Conservation (phyloP, 805 yeast genomes). For the Candida ficus region DNA sequence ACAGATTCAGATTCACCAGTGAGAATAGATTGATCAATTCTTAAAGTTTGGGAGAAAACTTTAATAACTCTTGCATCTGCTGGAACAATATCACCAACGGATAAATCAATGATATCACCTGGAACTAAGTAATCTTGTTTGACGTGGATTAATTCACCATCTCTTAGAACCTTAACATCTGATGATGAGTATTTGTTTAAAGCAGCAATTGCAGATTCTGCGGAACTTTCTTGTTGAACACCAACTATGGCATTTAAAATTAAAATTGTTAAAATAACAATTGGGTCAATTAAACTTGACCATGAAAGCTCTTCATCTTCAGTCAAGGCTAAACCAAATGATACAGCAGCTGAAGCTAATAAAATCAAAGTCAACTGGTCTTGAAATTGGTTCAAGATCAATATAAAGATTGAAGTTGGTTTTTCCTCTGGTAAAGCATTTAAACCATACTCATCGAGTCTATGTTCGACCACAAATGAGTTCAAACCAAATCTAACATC, state of each 20-base stretch:
- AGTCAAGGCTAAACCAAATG: slow-evolving; percentile 27
- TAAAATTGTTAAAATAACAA: slow-evolving; percentile 42
- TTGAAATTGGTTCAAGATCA: slow-evolving; percentile 32
- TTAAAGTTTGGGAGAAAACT: slow-evolving; percentile 33
- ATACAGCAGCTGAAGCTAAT: slow-evolving; percentile 29
- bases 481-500: slow-evolving; percentile 16
- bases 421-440: slow-evolving; percentile 32
- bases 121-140: slow-evolving; percentile 40
- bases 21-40: slow-evolving; percentile 41
- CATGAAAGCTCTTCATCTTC: slow-evolving; percentile 27
- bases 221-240: slow-evolving; percentile 44
- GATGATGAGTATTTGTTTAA: slow-evolving; percentile 41
- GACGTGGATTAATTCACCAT: slow-evolving; percentile 36
- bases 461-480: slow-evolving; percentile 8
- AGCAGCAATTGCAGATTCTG: slow-evolving; percentile 48
- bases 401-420: slow-evolving; percentile 29
- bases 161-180: slow-evolving; percentile 40
- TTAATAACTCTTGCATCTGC: slow-evolving; percentile 43
- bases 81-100: slow-evolving; percentile 39
- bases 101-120: slow-evolving; percentile 39
- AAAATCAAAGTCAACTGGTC: slow-evolving; percentile 32
- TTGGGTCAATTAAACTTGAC: slow-evolving; percentile 30
- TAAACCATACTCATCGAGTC: slow-evolving; percentile 19
- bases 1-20: slow-evolving; percentile 46
- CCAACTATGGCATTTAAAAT: slow-evolving; percentile 43